Evolutionary conservation across 805 yeast species (phyloP).

Genomic region (Hanseniaspora meyeri): DNA sequence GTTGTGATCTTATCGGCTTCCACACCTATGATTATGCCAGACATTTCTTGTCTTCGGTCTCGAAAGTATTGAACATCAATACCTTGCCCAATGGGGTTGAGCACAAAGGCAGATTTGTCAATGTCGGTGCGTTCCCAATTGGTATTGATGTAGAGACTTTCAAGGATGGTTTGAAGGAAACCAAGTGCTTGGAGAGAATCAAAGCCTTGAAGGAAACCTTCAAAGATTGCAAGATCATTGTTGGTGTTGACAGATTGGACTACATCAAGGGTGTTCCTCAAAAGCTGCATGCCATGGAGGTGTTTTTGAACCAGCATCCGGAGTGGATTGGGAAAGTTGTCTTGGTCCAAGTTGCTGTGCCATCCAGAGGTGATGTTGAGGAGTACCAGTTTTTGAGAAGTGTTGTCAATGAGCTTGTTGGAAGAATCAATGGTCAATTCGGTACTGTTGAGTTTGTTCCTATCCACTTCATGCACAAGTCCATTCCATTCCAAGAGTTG

Average conservation of each 20-base stretch:
- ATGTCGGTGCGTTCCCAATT: constrained; percentile 95
- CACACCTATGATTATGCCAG: constrained; percentile 98
- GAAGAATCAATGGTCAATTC: constrained; percentile 88
- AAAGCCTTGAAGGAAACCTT: constrained; percentile 52
- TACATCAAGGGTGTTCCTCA: constrained; percentile 98
- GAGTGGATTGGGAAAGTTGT: constrained; percentile 98
- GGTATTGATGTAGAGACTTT: constrained; percentile 95
- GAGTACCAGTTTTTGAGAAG: constrained; percentile 90
- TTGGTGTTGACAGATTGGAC: constrained; percentile 93
- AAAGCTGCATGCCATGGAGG: constrained; percentile 89
- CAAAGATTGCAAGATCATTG: constrained; percentile 68
- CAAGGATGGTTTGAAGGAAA: constrained; percentile 58
- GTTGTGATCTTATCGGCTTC: constrained; percentile 91
- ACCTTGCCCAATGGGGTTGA: constrained; percentile 87
- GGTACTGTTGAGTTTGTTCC: constrained; percentile 98
- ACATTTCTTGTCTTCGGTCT: constrained; percentile 83
- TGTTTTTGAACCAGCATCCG: constrained; percentile 82
- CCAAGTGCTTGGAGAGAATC: constrained; percentile 54
- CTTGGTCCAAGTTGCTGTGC: constrained; percentile 91
- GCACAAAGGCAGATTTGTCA: constrained; percentile 60
- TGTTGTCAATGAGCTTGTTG: constrained; percentile 89
- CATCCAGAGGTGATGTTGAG: constrained; percentile 94
- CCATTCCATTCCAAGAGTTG: constrained; percentile 81
- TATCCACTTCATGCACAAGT: constrained; percentile 88
- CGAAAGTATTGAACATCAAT: constrained; percentile 65